These are phyloP conservation scores for Lactarius tabidus DNA, from an alignment of 768 basidiomycete genomes.

Conservation along the genomic window DNA sequence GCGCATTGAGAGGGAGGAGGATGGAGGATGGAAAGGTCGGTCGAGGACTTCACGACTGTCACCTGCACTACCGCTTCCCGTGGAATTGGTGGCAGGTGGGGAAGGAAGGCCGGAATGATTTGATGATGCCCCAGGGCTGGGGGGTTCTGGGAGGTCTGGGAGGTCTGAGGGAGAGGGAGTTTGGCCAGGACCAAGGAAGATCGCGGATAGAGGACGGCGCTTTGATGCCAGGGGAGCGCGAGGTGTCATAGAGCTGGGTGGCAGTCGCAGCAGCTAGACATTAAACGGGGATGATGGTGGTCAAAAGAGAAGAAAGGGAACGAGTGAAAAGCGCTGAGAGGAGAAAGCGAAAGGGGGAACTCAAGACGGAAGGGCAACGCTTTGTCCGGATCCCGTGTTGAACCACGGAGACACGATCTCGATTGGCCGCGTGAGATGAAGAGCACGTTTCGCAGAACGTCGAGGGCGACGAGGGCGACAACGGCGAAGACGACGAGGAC, in stretches of 20 bases:
- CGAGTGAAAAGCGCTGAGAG: neutral
- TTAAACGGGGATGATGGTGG: slow-evolving; percentile 8
- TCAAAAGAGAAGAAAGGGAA: neutral
- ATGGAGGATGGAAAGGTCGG: slow-evolving; percentile 33
- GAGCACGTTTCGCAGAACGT: slow-evolving; percentile 2
- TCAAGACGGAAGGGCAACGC: slow-evolving; percentile 3
- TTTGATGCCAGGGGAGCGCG: slow-evolving; percentile 42
- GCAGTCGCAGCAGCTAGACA: slow-evolving; percentile 16
- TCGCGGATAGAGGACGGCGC: slow-evolving; percentile 58
- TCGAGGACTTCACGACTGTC: slow-evolving; percentile 39
- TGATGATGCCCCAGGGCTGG: slow-evolving; percentile 55
- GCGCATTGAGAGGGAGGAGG: slow-evolving; percentile 36
- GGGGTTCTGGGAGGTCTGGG: slow-evolving; percentile 56
- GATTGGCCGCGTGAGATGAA: slow-evolving; percentile 1
- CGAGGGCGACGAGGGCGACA: neutral
- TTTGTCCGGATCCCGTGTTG: slow-evolving; percentile 14
- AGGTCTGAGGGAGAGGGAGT: slow-evolving; percentile 34
- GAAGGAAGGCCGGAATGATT: slow-evolving; percentile 68
- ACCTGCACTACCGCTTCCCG: slow-evolving; percentile 54
- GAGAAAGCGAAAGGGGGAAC: slow-evolving; percentile 6
- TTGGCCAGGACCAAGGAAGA: slow-evolving; percentile 45
- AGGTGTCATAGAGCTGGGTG: slow-evolving; percentile 42
- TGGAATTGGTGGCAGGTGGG: slow-evolving; percentile 82
- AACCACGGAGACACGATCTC: slow-evolving; percentile 16
- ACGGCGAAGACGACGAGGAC: neutral